These are phyloP conservation scores for Apiospora marii DNA, from an alignment of 2,329 filamentous ascomycete genomes.

Conservation along the genomic window DNA sequence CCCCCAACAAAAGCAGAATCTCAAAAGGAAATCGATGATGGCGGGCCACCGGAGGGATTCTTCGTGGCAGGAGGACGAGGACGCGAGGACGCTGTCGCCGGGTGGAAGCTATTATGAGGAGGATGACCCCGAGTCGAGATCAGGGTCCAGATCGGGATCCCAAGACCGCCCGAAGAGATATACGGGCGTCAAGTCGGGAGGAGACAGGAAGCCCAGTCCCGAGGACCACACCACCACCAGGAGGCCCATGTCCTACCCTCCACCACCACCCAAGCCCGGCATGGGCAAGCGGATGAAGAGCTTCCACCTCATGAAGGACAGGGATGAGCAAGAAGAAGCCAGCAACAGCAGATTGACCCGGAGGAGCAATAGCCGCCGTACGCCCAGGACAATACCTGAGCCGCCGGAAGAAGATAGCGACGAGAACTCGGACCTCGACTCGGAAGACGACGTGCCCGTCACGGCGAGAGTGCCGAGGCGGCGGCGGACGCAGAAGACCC, in stretches of 20 bases:
- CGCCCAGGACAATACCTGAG: conserved; percentile 4
- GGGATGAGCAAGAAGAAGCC: not conserved
- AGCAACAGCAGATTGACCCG: not conserved
- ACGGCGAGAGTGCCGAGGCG: not conserved
- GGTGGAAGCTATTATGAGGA: not conserved
- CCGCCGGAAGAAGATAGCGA: not conserved
- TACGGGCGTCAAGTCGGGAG: not conserved
- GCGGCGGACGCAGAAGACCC: not conserved
- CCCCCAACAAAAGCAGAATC: not conserved
- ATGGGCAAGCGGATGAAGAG: conserved; percentile 3
- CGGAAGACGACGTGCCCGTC: not conserved
- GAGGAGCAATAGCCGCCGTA: not conserved
- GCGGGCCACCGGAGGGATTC: not conserved
- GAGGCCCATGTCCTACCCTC: not conserved
- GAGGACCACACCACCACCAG: not conserved
- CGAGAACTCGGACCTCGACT: not conserved
- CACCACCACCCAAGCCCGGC: not conserved
- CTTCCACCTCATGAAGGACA: conserved; percentile 18
- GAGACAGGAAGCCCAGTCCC: not conserved
- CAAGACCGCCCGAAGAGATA: not conserved
- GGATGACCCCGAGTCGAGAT: not conserved
- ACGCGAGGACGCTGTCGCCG: conserved; percentile 4
- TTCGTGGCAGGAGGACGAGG: not conserved
- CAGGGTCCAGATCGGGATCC: not conserved
- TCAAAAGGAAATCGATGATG: not conserved